Evolutionary conservation across 1,139 yeast species (phyloP).

Genomic region (Hansenula anomala): DNA sequence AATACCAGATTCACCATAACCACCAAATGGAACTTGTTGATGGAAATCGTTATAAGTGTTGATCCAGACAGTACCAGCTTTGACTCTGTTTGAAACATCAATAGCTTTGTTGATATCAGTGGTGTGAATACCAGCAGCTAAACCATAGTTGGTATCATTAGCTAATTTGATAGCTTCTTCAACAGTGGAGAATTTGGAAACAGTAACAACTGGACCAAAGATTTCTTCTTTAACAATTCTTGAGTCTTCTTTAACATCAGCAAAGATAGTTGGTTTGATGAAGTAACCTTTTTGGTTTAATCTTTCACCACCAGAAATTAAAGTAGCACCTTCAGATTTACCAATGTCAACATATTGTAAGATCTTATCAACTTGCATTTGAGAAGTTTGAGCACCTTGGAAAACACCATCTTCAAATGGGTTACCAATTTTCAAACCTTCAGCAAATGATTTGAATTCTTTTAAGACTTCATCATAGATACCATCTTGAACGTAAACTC

Average conservation of each 20-base stretch:
- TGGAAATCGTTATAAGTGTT: constrained; percentile 63
- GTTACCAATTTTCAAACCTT: constrained; percentile 59
- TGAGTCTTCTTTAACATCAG: constrained; percentile 65
- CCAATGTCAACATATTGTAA: constrained; percentile 54
- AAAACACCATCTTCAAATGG: constrained; percentile 63
- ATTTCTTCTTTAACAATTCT: constrained; percentile 73
- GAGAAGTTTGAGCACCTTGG: constrained; percentile 67
- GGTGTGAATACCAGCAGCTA: constrained; percentile 73
- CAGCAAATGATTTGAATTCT: constrained; percentile 61
- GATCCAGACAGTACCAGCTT: constrained; percentile 63
- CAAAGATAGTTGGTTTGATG: constrained; percentile 73
- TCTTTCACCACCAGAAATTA: constrained; percentile 61
- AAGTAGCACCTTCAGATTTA: constrained; percentile 54
- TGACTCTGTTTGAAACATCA: constrained; percentile 54
- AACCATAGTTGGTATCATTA: constrained; percentile 61
- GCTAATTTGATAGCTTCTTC: constrained; percentile 61
- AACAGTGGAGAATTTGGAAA: constrained; percentile 56
- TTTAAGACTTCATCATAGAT: constrained; percentile 50
- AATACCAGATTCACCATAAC: constrained; percentile 63
- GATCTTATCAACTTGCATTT: constrained; percentile 54
- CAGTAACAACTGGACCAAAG: constrained; percentile 75
- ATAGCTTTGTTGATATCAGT: constrained; percentile 50
- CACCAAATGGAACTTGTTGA: constrained; percentile 51
- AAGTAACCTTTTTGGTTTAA: constrained; percentile 59
- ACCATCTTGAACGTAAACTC: constrained; percentile 59